Evolutionary conservation across 2,329 filamentous ascomycete species (phyloP).

Genomic region (Gnomoniopsis smithogilvyi): DNA sequence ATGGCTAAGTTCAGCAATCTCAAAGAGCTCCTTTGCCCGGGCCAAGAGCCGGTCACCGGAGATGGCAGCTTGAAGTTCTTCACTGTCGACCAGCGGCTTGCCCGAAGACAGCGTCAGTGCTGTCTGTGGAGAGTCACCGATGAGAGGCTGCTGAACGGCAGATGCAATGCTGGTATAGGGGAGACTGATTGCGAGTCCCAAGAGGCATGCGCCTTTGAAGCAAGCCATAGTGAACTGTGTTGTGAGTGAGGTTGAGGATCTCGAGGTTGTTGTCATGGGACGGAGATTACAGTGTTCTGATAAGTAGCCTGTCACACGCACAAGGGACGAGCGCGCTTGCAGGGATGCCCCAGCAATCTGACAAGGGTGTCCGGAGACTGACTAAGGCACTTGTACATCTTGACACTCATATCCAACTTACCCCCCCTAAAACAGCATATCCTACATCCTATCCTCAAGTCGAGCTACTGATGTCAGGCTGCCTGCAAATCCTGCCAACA

Average conservation of each 20-base stretch:
- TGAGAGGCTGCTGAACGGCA: slow-evolving; percentile 10
- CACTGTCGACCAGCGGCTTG: slow-evolving; percentile 47
- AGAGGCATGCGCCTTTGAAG: neutral
- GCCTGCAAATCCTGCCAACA: too few species aligned
- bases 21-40: slow-evolving; percentile 59
- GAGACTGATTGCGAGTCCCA: neutral
- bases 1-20: slow-evolving; percentile 56
- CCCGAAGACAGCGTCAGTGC: slow-evolving; percentile 16
- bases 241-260: neutral
- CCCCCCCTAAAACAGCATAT: too few species aligned
- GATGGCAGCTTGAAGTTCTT: slow-evolving; percentile 56
- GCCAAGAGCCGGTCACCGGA: slow-evolving; percentile 51
- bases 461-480: too few species aligned
- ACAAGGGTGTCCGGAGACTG: neutral
- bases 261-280: neutral
- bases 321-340: too few species aligned
- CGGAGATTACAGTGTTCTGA: neutral
- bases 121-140: neutral
- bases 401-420: too few species aligned
- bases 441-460: too few species aligned
- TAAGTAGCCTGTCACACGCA: neutral
- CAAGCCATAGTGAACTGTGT: neutral
- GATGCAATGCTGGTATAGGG: neutral
- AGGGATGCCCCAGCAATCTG: neutral
- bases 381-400: too few species aligned